Evolutionary conservation across 345 rosid genomes (phyloP), one percentile per base, ranked within the genome.

Genomic region (Populus tremula): DNA sequence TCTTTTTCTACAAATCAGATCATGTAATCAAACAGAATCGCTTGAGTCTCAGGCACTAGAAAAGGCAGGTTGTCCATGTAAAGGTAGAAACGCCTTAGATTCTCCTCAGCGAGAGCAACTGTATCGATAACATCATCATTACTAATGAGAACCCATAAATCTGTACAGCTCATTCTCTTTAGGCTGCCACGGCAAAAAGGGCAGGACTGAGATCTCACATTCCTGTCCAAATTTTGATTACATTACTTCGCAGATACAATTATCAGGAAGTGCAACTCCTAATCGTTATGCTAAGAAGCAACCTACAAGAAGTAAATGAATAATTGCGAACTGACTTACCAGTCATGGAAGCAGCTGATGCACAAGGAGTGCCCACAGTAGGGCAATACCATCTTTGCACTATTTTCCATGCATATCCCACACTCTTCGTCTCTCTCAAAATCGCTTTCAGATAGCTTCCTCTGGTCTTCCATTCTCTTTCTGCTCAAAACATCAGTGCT

Each of bases 171-270:
- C 69, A 89, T 88, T 78, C 88, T 84, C 75, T 82, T 80, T 25
- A 89, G 84, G 86, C 90, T 82, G 74, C 91, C 87, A 0, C 94
- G 92, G 75, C 94, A 88, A 77, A 87, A 91, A 8, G 96, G 92
- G 75, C 91, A 91, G 78, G 94, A 90, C 78, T 89, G 84, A 35
- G 96, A 90, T 38, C 91, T 87, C 35, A 54, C 59, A 31, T 84
- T 87, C 96, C 96, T 91, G 88, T 79, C 77, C 71, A 38, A 27
- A 39, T 72, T 69, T 70, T 35, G 63, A 73, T 8, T 18, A 31
- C 25, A 63, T 36, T 45, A 33, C 13, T 5, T 12, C 5, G 10
- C 17, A 47, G 50, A 47, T 14, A 14, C 50, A 47, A 14, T 18
- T 3, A 14, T 12, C 16, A 13, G 50, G 3, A 47, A 13, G 50